Evolutionary conservation across 2,329 filamentous ascomycete species (phyloP), one percentile per base, ranked within the genome.

Genomic region (Alternaria atra): DNA sequence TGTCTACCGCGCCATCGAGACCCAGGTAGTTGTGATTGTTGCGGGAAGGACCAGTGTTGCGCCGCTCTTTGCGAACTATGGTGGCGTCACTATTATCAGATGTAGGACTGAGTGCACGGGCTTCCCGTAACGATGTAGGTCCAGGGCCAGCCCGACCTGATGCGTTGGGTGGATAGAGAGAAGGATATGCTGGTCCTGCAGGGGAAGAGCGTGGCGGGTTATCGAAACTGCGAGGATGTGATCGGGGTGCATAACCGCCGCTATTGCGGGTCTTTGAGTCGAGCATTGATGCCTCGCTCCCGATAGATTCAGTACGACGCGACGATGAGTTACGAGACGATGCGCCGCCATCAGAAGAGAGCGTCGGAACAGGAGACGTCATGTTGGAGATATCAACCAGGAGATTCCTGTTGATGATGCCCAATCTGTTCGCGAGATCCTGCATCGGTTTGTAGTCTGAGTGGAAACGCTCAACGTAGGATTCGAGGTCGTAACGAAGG

Each of bases 391-490:
- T 77, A 74, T 89, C 83, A 69, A 88, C 77, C 79, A 91, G 74
- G 77, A 88, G 69, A 6, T 84, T 83, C 17, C 91, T 91, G 73
- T 96, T 97, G 78, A 94, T 86, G 57, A 97, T 91, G 17, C 88
- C 88, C 46, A 97, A 85, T 48, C 86, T 86, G 66, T 87, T 84
- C 20, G 94, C 84, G 65, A 90, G 89, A 67, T 96, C 90, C 44
- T 69, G 69, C 52, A 91, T 87, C 70, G 90, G 90, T 25, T 87
- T 88, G 76, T 91, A 95, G 72, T 97, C 94, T 15, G 87, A 87
- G 52, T 89, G 86, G 84, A 97, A 98, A 10, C 90, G 87, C 39
- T 87, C 86, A 60, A 94, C 84, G 55, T 98, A 91, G 46, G 94
- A 89, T 42, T 87, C 80, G 17, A 93, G 77, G 52, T 92, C 89